Evolutionary conservation across 2,329 filamentous ascomycete species (phyloP), one percentile per base, ranked within the genome.

Genomic region (Penicillium paneum): DNA sequence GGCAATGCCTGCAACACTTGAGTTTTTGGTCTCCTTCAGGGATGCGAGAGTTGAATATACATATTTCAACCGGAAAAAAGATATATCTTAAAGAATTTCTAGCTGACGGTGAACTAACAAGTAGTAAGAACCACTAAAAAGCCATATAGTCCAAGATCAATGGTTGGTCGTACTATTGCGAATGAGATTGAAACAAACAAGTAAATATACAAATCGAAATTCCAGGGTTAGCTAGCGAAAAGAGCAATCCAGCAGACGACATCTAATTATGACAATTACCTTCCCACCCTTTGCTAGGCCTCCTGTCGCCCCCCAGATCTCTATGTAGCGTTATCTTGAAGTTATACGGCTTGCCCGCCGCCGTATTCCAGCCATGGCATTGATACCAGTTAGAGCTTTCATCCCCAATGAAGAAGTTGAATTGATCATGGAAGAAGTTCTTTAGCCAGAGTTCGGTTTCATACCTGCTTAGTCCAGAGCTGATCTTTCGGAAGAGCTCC

Each of bases 401-500:
- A 42, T 50, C 39, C n/a, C 39, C 31, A 42, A 43, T 50, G 3
- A 50, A 50, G 31, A 50, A 50, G 29, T 42, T 26, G 38, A 15
- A 34, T 43, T 24, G 21, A 24, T 24, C 5, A 24, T 24, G 21
- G 21, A 24, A 24, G 31, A 43, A 42, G 5, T 26, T 26, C 38
- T 50, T 50, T 19, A 50, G 48, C 48, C 31, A 50, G 11, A 34
- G 10, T 41, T 36, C 39, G 19, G 48, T 50, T 42, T 50, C 39
- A 31, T 50, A 50, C 31, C 39, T 50, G 11, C 38, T 50, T 28
- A 21, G 38, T 35, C 29, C 36, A 41, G 31, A 50, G 48, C 29
- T 36, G 39, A 50, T 42, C 38, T n/a, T 43, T 50, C 35, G 39
- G 17, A 49, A 49, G 13, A 49, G 46, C n/a, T 28, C 26, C 34